These are phyloP conservation scores for Mycena amicta DNA, from an alignment of 768 basidiomycete genomes.

Conservation along the genomic window DNA sequence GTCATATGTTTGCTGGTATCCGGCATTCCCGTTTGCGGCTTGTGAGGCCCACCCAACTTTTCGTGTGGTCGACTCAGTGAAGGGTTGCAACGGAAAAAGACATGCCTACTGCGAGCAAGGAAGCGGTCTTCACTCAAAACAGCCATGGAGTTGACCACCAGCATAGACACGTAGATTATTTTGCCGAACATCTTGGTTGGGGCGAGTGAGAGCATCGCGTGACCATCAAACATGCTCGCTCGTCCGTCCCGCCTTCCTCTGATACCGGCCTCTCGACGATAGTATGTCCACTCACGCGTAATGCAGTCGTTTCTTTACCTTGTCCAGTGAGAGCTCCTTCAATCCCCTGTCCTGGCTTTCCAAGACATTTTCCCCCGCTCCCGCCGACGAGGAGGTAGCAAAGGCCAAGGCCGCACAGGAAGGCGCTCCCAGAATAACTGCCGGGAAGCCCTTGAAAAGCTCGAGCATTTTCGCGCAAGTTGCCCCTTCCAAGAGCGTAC, in stretches of 20 bases:
- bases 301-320: constrained; percentile 1
- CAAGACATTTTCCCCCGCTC: constrained; percentile 54
- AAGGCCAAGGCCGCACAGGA: constrained; percentile 42
- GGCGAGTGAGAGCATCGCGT: constrained; percentile 20
- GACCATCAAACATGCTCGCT: constrained; percentile 9
- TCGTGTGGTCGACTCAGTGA: constrained; percentile 21
- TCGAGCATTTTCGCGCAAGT: constrained; percentile 19
- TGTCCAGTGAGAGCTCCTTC: constrained; percentile 47
- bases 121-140: constrained; percentile 96
- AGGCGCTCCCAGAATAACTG: constrained; percentile 34
- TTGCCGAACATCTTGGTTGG: constrained; percentile 52
- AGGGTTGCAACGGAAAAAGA: constrained; percentile 2
- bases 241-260: constrained; percentile 31
- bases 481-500: constrained; percentile 8
- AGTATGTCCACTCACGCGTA: constrained; percentile 37
- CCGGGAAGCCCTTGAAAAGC: constrained; percentile 8
- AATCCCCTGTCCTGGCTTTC: constrained; percentile 67
- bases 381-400: constrained; percentile 53
- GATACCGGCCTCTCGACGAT: constrained; percentile 45
- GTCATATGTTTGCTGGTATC: constrained; percentile 70
- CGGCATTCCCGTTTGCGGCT: constrained; percentile 55
- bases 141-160: constrained; percentile 93
- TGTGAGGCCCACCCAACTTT: constrained; percentile 88
- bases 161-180: constrained; percentile 82
- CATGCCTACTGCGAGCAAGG: constrained; percentile 79